Evolutionary conservation across 139 green algal genomes (phyloP).

Genomic region (Chlorella ohadii): DNA sequence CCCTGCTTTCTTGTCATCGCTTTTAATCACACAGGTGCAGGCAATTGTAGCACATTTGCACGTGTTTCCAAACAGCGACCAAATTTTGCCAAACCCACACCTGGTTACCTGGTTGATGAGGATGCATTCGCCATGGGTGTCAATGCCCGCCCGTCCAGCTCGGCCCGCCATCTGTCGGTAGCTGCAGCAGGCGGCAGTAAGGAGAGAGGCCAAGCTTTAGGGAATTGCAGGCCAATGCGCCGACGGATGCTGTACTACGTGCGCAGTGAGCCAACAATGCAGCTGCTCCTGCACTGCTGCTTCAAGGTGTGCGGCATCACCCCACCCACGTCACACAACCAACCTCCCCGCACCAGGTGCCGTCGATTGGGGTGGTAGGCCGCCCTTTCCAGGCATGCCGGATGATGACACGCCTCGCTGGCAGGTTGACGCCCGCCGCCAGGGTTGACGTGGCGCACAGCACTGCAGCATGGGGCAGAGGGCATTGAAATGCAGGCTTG

Average conservation of each 20-base stretch:
- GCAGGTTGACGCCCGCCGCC: slow-evolving; percentile 92
- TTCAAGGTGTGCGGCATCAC: no score
- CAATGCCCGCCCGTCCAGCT: slow-evolving; percentile 65
- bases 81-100: no score
- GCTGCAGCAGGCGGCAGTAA: not conserved
- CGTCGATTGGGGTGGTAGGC: slow-evolving; percentile 53
- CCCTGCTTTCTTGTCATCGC: no score
- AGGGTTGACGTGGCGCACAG: slow-evolving; percentile 95
- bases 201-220: not conserved
- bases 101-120: slow-evolving; percentile 58
- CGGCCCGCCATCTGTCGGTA: slow-evolving; percentile 83
- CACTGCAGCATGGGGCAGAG: slow-evolving; percentile 57
- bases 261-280: no score
- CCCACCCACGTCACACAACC: no score
- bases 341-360: slow-evolving; percentile 58
- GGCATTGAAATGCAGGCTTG: no score
- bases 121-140: slow-evolving; percentile 61
- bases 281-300: no score
- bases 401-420: slow-evolving; percentile 90
- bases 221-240: no score
- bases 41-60: no score
- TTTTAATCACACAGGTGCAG: no score
- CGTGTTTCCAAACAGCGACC: no score
- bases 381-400: slow-evolving; percentile 54
- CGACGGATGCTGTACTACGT: no score